Base-by-base conservation (phyloP, 2,329 filamentous ascomycete genomes). In the Drechslerella dactyloides region DNA sequence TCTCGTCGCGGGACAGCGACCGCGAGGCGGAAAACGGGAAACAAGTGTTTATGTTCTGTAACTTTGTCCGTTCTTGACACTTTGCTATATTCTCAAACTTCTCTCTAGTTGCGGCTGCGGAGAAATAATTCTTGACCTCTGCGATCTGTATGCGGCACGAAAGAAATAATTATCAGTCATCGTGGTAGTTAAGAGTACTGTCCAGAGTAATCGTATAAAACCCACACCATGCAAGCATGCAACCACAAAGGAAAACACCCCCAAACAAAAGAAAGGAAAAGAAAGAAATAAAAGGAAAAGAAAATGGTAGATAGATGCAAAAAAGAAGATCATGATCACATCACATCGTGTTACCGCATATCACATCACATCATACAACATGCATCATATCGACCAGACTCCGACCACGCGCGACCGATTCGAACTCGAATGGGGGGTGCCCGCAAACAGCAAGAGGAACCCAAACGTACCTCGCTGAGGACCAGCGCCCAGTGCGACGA, bases 101-200 rank as follows among this genome's bases (percentile, higher is more conserved):
- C 91, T 42, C 66, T 23, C 59, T 63, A 17, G 53, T 70, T 46
- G 66, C 66, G 37, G 66, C 66, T 37, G 85, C 86, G 17, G 82
- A 81, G 77, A 96, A 97, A 81, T 94, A 97, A 75, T 89, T 93
- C 78, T 93, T 96, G 24, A 99, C 93, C 81, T 99, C 94, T 8
- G 90, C 84, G 74, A 99, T 94, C 85, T 89, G 72, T 75, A 42
- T 30, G 56, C 2, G 17, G 8, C 5, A 24, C 5, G 54, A 40
- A 48, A 23, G 17, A 44, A 37, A 52, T 50, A 35, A 17, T 11
- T 55, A 40, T 40, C 33, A 57, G 37, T 17, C 33, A 5, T 10
- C 40, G 27, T 40, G 19, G n/a, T 46, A 42, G 37, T 33, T 4
- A 33, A 33, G 3, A 33, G 3, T 33, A 33, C n/a, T n/a, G n/a